phyloP scores from a whole-genome alignment of 129 eudicot species.

The Flaveria brownii region DNA sequence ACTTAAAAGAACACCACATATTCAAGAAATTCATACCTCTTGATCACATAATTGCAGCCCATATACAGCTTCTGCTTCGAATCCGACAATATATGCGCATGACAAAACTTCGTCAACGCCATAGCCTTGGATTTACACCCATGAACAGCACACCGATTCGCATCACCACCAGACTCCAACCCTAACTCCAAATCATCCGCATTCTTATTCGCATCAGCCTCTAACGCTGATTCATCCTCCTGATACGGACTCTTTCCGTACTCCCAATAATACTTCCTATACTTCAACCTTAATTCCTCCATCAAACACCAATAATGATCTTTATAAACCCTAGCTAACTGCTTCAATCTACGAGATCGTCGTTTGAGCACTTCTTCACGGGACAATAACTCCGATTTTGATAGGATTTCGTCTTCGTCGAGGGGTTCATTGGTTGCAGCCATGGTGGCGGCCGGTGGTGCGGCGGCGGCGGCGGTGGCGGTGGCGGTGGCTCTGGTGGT shows the following conservation, averaged over 20 bases:
- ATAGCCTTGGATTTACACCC: constrained; percentile 59
- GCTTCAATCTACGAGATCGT: constrained; percentile 47
- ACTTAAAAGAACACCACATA: not conserved
- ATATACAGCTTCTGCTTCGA: constrained; percentile 65
- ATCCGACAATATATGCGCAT: constrained; percentile 61
- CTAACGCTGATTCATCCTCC: constrained; percentile 32
- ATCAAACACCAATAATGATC: constrained; percentile 70
- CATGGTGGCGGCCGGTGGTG: constrained; percentile 30
- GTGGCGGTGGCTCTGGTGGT: constrained; percentile 19
- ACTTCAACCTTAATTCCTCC: constrained; percentile 63
- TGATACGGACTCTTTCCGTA: constrained; percentile 68
- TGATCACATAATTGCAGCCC: constrained; percentile 52
- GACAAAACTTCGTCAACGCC: constrained; percentile 72
- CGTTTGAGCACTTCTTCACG: constrained; percentile 64
- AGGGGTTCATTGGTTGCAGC: constrained; percentile 21
- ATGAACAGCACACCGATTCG: constrained; percentile 44
- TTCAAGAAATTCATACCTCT: constrained; percentile 37
- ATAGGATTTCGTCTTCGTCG: constrained; percentile 46
- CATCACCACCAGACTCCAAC: constrained; percentile 7
- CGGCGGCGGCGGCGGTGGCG: constrained; percentile 23
- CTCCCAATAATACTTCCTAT: constrained; percentile 66
- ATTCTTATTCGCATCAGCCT: constrained; percentile 21
- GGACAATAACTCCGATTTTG: constrained; percentile 54
- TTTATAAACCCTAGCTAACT: constrained; percentile 50
- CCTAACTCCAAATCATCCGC: constrained; percentile 21